A percentile compares a stretch with the other conserved stretches of the same genome.
Conservation (phyloP, 2,329 filamentous ascomycete species). For the Fusarium acutatum region DNA sequence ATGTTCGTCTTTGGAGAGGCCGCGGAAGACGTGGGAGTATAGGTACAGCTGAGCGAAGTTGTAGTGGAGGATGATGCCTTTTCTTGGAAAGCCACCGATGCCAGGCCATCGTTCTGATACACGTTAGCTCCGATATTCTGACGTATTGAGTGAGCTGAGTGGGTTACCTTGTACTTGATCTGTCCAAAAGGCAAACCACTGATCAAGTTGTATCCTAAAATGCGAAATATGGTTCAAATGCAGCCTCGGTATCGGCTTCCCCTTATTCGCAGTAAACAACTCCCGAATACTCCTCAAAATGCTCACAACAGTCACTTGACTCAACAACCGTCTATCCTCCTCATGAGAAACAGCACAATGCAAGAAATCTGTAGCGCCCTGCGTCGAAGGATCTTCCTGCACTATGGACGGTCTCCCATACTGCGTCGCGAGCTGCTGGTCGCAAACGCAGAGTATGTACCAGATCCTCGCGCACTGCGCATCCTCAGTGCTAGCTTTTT, state of each 20-base stretch:
- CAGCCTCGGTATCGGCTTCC: conserved; percentile 58
- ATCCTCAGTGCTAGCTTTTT: conserved; percentile 44
- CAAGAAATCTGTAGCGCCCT: conserved; percentile 63
- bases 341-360: conserved; percentile 57
- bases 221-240: conserved; percentile 57
- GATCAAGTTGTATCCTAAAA: conserved; percentile 46
- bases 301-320: conserved; percentile 64
- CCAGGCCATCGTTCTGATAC: conserved; percentile 45
- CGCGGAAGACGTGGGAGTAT: conserved; percentile 51
- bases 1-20: conserved; percentile 40
- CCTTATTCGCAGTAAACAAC: conserved; percentile 63
- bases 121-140: background rate
- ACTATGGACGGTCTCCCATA: conserved; percentile 66
- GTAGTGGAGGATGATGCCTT: conserved; percentile 49
- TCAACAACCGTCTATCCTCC: conserved; percentile 63
- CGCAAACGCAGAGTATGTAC: conserved; percentile 68
- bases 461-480: conserved; percentile 64
- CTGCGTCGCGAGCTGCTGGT: conserved; percentile 68
- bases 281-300: conserved; percentile 64
- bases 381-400: conserved; percentile 63
- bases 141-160: rapidly evolving
- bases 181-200: conserved; percentile 49
- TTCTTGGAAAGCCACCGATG: conserved; percentile 48
- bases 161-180: conserved; percentile 37
- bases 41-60: conserved; percentile 51